Conservation (phyloP, 495 filamentous ascomycete species). For the Lasiosphaeris hirsuta region DNA sequence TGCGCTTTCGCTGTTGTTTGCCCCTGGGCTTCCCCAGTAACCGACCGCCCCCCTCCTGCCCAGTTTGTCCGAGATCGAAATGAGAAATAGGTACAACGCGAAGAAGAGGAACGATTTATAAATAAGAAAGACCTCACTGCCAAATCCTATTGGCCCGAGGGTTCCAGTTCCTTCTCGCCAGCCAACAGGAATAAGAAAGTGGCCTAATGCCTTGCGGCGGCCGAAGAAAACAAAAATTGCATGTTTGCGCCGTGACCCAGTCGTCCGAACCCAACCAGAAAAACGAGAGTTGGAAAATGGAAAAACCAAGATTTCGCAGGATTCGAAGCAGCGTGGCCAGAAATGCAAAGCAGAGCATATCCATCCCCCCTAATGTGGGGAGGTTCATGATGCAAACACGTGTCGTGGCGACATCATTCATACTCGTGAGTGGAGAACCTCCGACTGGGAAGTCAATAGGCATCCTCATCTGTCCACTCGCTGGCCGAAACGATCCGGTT, state of each 20-base stretch:
- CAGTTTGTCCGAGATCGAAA: background rate
- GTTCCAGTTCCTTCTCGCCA: background rate
- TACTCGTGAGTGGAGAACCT: constrained; percentile 8
- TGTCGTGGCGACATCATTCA: constrained; percentile 17
- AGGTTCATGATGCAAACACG: constrained; percentile 5
- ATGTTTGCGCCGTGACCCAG: background rate
- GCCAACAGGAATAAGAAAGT: constrained; percentile 1
- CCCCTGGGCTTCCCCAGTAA: background rate
- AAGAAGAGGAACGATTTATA: background rate
- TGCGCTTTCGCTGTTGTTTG: too few species aligned
- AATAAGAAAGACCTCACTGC: background rate
- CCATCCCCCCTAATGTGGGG: too few species aligned
- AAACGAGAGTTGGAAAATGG: too few species aligned
- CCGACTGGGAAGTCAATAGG: constrained; percentile 33
- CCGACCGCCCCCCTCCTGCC: background rate
- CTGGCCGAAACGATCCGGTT: constrained; percentile 51
- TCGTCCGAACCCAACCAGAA: too few species aligned
- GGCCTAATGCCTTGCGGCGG: constrained; percentile 1
- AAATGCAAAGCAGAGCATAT: background rate
- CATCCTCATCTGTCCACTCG: constrained; percentile 57
- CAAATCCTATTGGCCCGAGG: too few species aligned
- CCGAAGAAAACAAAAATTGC: constrained; percentile 2
- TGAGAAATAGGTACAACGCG: constrained; percentile 7
- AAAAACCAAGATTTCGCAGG: too few species aligned
- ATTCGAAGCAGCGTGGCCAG: too few species aligned